Evolutionary conservation across 23 red algal genomes (phyloP), one percentile per base, ranked within the genome.

Genomic region (Rhodosorus marinus): DNA sequence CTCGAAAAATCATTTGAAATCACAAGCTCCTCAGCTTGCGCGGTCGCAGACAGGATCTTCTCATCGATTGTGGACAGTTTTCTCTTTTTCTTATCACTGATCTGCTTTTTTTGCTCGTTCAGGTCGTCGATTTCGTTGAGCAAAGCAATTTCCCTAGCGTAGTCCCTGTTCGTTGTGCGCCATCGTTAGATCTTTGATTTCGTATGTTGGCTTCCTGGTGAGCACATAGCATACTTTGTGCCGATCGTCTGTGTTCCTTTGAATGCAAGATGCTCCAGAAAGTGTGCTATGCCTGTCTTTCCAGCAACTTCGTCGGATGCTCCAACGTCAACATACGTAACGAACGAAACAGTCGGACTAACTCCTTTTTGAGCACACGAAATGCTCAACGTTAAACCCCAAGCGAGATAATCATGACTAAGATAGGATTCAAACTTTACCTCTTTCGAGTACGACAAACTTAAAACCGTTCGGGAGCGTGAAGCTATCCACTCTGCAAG

Each of bases 201-300:
- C n/a, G n/a, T n/a, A n/a, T n/a, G 20, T 8, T n/a, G 32, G 32
- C 54, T 40, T n/a, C n/a, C n/a, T n/a, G n/a, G n/a, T n/a, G n/a
- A n/a, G n/a, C n/a, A n/a, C n/a, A n/a, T n/a, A n/a, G n/a, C n/a
- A 17, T 59, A 21, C 6, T 47, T 20, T 6, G 59, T 64, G 35
- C 59, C 59, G n/a, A 64, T 48, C 8, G 4, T n/a, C 3, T 24
- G 4, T 6, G 59, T 49, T 38, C 59, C 59, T 26, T 64, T 64
- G 59, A 64, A 64, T 8, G 59, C 59, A 6, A 64, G 59, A 64
- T 64, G 59, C 40, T 64, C 59, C 8, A 64, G 35, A 47, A 64
- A 64, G 35, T 64, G 59, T 21, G 59, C 59, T 24, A 47, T 47
- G 15, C 59, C 59, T 8, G 59, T 64, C 24, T 64, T 35, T 14